Conservation (phyloP, 75 land plant species). For the Pinus albicaulis region DNA sequence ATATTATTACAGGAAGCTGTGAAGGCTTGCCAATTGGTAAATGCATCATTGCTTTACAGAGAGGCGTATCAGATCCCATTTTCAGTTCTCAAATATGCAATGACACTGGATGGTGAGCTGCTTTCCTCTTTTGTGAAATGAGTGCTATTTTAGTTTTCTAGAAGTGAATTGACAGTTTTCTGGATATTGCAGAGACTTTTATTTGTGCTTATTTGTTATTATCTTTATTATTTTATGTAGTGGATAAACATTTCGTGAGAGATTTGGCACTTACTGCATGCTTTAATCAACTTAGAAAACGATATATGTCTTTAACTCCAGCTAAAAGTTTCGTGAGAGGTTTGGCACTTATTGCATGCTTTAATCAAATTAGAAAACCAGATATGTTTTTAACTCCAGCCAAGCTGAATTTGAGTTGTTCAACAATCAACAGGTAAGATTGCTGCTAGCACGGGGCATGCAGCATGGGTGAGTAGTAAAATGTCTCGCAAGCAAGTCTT, state of each 20-base stretch:
- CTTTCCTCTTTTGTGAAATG: slow-evolving; percentile 5
- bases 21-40: slow-evolving; percentile 80
- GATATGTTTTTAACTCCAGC: neutral
- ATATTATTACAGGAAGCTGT: slow-evolving; percentile 68
- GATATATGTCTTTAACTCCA: neutral
- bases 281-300: neutral
- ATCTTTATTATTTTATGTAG: neutral
- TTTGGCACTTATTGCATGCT: neutral
- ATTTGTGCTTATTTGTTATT: neutral
- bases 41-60: slow-evolving; percentile 89
- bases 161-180: slow-evolving; percentile 1
- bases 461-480: slow-evolving; percentile 96
- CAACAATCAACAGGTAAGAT: slow-evolving; percentile 71
- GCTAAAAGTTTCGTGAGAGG: neutral
- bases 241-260: neutral
- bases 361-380: slow-evolving; percentile 1
- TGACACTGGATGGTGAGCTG: slow-evolving; percentile 97
- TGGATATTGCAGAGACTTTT: slow-evolving; percentile 2
- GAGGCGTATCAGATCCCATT: slow-evolving; percentile 75
- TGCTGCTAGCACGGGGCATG: slow-evolving; percentile 97
- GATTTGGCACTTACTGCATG: neutral
- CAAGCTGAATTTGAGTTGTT: neutral
- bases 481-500: slow-evolving; percentile 77
- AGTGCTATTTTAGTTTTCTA: neutral
- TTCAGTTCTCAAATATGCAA: slow-evolving; percentile 97